Percentiles rank a stretch among this genome's conserved stretches.
These are phyloP conservation scores for Dipsacomyces acuminosporus DNA, from an alignment of 371 early-diverging fungal species.

Conservation along the genomic window DNA sequence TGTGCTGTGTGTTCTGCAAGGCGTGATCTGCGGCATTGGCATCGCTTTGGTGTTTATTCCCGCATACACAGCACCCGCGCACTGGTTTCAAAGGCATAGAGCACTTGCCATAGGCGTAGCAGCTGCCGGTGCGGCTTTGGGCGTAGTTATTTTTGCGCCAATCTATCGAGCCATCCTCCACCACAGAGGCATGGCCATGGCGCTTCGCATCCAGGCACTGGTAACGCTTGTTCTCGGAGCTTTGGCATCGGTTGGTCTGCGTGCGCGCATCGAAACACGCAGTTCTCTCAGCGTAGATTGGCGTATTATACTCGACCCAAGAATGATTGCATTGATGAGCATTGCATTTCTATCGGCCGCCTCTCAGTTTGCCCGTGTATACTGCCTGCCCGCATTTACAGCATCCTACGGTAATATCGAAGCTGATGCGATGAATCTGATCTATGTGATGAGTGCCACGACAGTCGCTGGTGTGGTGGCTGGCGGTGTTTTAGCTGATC, in stretches of 20 bases:
- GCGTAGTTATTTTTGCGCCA: constrained; percentile 17
- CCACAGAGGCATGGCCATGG: constrained; percentile 14
- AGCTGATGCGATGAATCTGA: constrained; percentile 3
- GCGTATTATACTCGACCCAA: constrained; percentile 10
- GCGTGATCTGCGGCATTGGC: constrained; percentile 25
- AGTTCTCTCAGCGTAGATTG: constrained; percentile 3
- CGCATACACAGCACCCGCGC: constrained; percentile 39
- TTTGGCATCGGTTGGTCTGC: constrained; percentile 13
- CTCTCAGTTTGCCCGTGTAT: constrained; percentile 23
- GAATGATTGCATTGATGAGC: constrained; percentile 14
- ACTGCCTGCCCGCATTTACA: constrained; percentile 27
- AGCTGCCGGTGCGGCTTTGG: constrained; percentile 23
- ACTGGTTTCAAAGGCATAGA: constrained; percentile 38
- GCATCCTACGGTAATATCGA: constrained; percentile 1
- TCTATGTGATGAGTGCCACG: constrained; percentile 22
- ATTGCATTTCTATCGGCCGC: constrained; percentile 22
- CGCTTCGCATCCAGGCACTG: constrained; percentile 32
- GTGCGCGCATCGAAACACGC: constrained; percentile 8
- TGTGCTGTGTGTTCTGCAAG: constrained; percentile 31
- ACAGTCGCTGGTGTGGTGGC: constrained; percentile 11
- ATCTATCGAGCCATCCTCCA: constrained; percentile 11
- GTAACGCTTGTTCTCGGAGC: constrained; percentile 22
- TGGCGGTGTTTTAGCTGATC: constrained; percentile 27
- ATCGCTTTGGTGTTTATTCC: constrained; percentile 24
- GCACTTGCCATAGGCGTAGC: constrained; percentile 35